Conservation (phyloP, 176 grass and related monocot genomes). For the Raddia distichophylla region DNA sequence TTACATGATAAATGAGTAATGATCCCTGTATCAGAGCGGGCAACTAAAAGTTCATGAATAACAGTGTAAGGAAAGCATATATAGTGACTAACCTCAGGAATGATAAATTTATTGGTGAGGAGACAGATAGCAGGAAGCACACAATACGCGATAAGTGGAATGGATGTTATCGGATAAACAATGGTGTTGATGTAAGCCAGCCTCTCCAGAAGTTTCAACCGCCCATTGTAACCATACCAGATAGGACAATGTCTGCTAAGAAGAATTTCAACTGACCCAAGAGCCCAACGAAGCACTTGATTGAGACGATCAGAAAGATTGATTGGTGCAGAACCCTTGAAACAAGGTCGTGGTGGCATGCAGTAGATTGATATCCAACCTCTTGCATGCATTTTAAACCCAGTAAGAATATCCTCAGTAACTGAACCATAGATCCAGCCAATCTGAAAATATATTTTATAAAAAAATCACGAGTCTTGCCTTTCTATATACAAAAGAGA, state of each 20-base stretch:
- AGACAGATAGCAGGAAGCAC: slow-evolving; percentile 97
- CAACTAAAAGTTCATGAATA: not conserved
- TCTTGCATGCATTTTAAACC: slow-evolving; percentile 97
- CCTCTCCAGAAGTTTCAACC: slow-evolving; percentile 90
- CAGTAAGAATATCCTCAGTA: slow-evolving; percentile 94
- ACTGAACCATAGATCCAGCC: slow-evolving; percentile 99
- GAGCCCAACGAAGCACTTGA: slow-evolving; percentile 93
- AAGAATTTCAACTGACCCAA: slow-evolving; percentile 95
- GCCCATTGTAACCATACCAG: slow-evolving; percentile 85
- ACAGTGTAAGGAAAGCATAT: slow-evolving; percentile 7
- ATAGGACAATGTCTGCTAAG: slow-evolving; percentile 97
- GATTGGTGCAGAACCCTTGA: slow-evolving; percentile 95
- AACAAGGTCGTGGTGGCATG: slow-evolving; percentile 83
- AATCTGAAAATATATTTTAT: slow-evolving; percentile 59
- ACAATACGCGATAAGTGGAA: slow-evolving; percentile 95
- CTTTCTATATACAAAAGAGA: not conserved
- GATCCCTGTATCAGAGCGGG: not conserved
- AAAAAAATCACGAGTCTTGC: not conserved
- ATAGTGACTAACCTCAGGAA: slow-evolving; percentile 75
- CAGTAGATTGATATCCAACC: slow-evolving; percentile 98
- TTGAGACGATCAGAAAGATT: slow-evolving; percentile 99
- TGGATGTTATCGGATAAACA: slow-evolving; percentile 93
- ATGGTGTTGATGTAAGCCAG: slow-evolving; percentile 98
- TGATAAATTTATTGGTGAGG: slow-evolving; percentile 98
- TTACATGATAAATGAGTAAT: not conserved